Evolutionary conservation across 768 basidiomycete species (phyloP).

Genomic region (Tremella fuciformis): DNA sequence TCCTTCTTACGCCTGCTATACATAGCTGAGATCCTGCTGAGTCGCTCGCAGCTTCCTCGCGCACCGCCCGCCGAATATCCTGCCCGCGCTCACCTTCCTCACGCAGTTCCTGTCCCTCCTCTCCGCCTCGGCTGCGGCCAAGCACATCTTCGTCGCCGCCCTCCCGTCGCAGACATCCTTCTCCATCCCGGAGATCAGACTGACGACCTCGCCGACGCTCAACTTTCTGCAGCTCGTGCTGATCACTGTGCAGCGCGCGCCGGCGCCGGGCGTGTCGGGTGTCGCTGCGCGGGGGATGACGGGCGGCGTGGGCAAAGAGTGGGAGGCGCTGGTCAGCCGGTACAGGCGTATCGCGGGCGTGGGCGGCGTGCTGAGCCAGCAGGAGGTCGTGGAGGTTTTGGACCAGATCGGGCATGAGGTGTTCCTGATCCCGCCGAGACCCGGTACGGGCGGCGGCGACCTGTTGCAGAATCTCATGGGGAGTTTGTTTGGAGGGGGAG

Average conservation of each 20-base stretch:
- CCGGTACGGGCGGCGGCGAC: constrained; percentile 63
- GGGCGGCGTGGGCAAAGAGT: constrained; percentile 58
- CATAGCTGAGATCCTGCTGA: constrained; percentile 6
- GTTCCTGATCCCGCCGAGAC: constrained; percentile 80
- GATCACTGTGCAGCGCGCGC: constrained; percentile 72
- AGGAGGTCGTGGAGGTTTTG: constrained; percentile 45
- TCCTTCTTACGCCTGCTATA: constrained; percentile 21
- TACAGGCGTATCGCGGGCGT: constrained; percentile 72
- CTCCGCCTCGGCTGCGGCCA: constrained; percentile 49
- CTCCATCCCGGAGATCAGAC: constrained; percentile 58
- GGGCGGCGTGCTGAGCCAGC: constrained; percentile 57
- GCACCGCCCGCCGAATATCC: constrained; percentile 79
- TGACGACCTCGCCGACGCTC: constrained; percentile 71
- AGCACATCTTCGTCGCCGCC: constrained; percentile 29
- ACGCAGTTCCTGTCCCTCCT: constrained; percentile 67
- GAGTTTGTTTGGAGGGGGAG: constrained; percentile 74
- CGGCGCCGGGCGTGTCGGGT: constrained; percentile 60
- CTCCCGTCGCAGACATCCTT: constrained; percentile 18
- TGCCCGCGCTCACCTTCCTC: constrained; percentile 91
- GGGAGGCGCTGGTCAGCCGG: constrained; percentile 78
- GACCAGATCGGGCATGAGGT: constrained; percentile 57
- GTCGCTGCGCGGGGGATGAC: constrained; percentile 72
- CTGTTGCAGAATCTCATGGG: constrained; percentile 87
- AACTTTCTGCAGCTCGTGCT: constrained; percentile 91
- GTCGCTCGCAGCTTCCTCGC: constrained; percentile 56